These are phyloP conservation scores for Tylopilus sp. DNA, from an alignment of 1,284 basidiomycete genomes.

Conservation along the genomic window DNA sequence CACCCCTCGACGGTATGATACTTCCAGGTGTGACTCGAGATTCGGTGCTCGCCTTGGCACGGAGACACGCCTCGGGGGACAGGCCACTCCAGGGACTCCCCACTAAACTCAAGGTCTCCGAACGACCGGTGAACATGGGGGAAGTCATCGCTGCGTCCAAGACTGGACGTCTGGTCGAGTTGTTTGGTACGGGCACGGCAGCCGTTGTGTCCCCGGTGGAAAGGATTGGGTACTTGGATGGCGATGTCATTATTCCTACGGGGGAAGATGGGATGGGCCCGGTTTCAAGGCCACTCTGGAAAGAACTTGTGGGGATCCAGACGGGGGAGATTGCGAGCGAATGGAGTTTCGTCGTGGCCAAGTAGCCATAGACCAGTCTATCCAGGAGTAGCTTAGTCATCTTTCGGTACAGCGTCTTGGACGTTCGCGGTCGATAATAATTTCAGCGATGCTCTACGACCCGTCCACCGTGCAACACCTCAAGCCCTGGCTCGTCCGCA, in stretches of 20 bases:
- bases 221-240: slow-evolving; percentile 83
- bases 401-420: slow-evolving; percentile 4
- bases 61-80: slow-evolving; percentile 66
- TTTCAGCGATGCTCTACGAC: slow-evolving; percentile 58
- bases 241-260: slow-evolving; percentile 82
- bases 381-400: slow-evolving; percentile 21
- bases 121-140: slow-evolving; percentile 85
- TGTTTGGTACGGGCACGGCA: slow-evolving; percentile 94
- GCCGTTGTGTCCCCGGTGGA: slow-evolving; percentile 83
- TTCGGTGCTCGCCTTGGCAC: slow-evolving; percentile 81
- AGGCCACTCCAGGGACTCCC: slow-evolving; percentile 59
- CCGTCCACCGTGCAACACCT: slow-evolving; percentile 57
- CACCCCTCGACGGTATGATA: slow-evolving; percentile 92
- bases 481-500: slow-evolving; percentile 79
- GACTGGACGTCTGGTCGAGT: slow-evolving; percentile 76
- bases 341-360: slow-evolving; percentile 67
- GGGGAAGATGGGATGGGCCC: slow-evolving; percentile 87
- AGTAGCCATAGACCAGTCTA: slow-evolving; percentile 19
- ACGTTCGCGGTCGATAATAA: neutral
- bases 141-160: slow-evolving; percentile 78
- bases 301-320: slow-evolving; percentile 87
- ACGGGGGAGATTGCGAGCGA: slow-evolving; percentile 79
- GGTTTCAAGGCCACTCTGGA: slow-evolving; percentile 79
- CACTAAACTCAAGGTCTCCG: slow-evolving; percentile 68
- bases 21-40: slow-evolving; percentile 96